Conservation (phyloP, 2,329 filamentous ascomycete species). For the Diaporthe longicolla region DNA sequence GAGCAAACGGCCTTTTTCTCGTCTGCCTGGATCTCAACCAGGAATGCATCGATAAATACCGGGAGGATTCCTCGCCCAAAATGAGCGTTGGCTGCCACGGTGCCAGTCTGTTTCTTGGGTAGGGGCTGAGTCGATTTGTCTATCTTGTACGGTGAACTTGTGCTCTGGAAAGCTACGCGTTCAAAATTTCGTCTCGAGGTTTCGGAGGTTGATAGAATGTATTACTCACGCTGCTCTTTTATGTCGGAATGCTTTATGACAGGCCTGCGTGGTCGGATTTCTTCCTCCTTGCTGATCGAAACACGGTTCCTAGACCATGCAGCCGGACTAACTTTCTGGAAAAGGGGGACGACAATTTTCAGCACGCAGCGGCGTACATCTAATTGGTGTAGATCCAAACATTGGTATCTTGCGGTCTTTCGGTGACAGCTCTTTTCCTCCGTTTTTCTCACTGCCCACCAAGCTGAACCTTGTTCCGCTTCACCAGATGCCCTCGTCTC, state of each 20-base stretch:
- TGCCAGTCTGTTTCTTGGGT: neutral
- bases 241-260: slow-evolving; percentile 17
- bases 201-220: slow-evolving; percentile 18
- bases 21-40: neutral
- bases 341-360: neutral
- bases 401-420: neutral
- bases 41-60: neutral
- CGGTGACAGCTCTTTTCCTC: neutral
- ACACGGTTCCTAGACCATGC: neutral
- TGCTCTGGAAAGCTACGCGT: neutral
- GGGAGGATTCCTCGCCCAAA: neutral
- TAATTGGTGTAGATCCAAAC: neutral
- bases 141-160: neutral
- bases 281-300: neutral
- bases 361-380: neutral
- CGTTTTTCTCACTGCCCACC: neutral
- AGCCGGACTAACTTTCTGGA: slow-evolving; percentile 8
- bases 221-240: slow-evolving; percentile 9
- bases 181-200: neutral
- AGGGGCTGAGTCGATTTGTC: neutral
- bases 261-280: neutral
- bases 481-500: no score
- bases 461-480: no score
- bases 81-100: neutral
- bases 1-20: neutral